These are phyloP conservation scores for Dittrichia graveolens DNA, from an alignment of 129 eudicot species.

Conservation along the genomic window DNA sequence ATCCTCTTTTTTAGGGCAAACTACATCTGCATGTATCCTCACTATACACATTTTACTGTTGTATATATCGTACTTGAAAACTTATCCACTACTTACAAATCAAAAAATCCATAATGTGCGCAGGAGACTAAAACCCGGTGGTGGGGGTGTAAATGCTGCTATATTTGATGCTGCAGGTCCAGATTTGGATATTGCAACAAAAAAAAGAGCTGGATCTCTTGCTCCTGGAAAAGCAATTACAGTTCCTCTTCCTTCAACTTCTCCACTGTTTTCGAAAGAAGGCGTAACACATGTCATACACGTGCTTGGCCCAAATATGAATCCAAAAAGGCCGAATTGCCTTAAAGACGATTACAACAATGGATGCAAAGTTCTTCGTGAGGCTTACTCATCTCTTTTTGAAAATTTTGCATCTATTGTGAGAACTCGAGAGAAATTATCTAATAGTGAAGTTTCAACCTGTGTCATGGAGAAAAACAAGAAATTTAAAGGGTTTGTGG, in stretches of 20 bases:
- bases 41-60: too few species aligned
- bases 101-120: constrained; percentile 19
- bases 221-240: constrained; percentile 75
- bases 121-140: constrained; percentile 97
- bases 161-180: constrained; percentile 82
- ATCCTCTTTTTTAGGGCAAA: not conserved
- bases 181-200: constrained; percentile 71
- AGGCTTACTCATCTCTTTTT: constrained; percentile 86
- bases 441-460: constrained; percentile 18
- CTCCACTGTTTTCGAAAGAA: constrained; percentile 68
- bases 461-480: constrained; percentile 48
- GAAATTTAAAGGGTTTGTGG: constrained; percentile 48
- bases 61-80: too few species aligned
- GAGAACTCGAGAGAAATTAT: constrained; percentile 30
- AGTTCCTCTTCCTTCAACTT: constrained; percentile 76
- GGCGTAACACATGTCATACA: constrained; percentile 92
- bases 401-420: constrained; percentile 72
- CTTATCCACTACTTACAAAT: not conserved
- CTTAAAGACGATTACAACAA: constrained; percentile 71
- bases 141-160: constrained; percentile 99
- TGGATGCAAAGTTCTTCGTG: constrained; percentile 74
- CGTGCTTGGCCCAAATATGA: constrained; percentile 98
- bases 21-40: too few species aligned
- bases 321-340: constrained; percentile 83
- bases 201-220: constrained; percentile 73